Evolutionary conservation across 371 early-diverging fungal species (phyloP).

Genomic region (Funneliformis caledonium): DNA sequence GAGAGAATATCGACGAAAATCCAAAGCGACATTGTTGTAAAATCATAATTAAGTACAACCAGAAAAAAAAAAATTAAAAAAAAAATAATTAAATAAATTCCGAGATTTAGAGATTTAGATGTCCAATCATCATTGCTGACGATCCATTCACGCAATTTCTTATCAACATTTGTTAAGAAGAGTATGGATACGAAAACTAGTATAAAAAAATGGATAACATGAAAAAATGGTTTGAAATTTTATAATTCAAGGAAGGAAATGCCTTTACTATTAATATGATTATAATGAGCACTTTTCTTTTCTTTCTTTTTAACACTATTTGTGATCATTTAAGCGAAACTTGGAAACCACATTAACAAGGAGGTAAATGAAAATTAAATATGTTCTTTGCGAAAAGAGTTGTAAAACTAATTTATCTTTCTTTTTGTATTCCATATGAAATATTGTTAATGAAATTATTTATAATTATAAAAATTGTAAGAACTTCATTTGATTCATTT

Average conservation of each 20-base stretch:
- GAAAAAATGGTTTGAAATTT: not conserved
- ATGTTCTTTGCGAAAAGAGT: not conserved
- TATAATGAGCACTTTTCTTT: not conserved
- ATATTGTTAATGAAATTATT: too few relatives aligned
- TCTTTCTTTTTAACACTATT: not conserved
- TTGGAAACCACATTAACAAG: not conserved
- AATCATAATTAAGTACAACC: too few relatives aligned
- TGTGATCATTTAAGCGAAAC: slow-evolving; percentile 1
- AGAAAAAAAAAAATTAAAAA: too few relatives aligned
- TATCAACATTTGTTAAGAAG: not conserved
- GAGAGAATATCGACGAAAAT: too few relatives aligned
- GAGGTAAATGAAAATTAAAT: not conserved
- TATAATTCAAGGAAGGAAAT: not conserved
- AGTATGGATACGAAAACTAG: not conserved
- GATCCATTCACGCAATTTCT: not conserved
- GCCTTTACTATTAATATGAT: not conserved
- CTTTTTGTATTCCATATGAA: too few relatives aligned
- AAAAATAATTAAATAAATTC: too few relatives aligned
- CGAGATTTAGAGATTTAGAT: not conserved
- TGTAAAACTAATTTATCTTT: too few relatives aligned
- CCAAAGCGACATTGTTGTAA: too few relatives aligned
- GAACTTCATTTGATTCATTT: not conserved
- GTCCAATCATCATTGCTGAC: not conserved
- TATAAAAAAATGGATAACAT: not conserved
- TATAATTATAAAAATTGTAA: not conserved